Evolutionary conservation across 768 basidiomycete species (phyloP).

Genomic region (Mycena belliarum): DNA sequence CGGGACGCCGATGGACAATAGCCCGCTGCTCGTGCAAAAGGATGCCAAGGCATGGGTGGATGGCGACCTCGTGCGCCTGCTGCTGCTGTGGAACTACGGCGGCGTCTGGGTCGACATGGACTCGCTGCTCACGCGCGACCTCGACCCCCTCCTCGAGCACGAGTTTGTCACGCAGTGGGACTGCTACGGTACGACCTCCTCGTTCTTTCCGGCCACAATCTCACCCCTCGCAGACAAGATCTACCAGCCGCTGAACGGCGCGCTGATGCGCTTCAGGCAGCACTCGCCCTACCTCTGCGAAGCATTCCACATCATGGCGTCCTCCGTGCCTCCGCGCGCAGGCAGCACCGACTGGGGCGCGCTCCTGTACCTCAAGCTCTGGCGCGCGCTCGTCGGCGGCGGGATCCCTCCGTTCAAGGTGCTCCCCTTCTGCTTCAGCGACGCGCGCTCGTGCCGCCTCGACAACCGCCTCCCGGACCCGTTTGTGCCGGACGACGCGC

Average conservation of each 20-base stretch:
- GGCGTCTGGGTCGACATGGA: conserved; percentile 99
- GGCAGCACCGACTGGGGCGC: conserved; percentile 95
- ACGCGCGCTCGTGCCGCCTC: conserved; percentile 86
- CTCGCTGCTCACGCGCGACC: conserved; percentile 83
- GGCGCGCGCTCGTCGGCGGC: conserved; percentile 46
- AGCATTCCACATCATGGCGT: conserved; percentile 88
- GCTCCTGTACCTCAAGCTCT: conserved; percentile 87
- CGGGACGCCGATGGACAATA: conserved; percentile 73
- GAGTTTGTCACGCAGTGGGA: conserved; percentile 99
- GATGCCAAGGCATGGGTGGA: conserved; percentile 93
- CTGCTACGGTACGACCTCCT: conserved; percentile 77
- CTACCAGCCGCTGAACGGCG: conserved; percentile 85
- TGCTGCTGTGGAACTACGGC: conserved; percentile 87
- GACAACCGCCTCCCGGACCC: conserved; percentile 37
- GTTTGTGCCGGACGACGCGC: no score
- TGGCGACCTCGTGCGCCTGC: conserved; percentile 86
- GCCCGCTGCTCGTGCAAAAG: conserved; percentile 52
- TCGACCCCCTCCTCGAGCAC: conserved; percentile 84
- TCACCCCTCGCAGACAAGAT: conserved; percentile 55
- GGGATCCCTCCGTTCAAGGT: conserved; percentile 85
- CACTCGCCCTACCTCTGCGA: conserved; percentile 97
- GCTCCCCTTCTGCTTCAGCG: conserved; percentile 94
- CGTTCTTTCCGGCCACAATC: neutral
- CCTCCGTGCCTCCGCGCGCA: conserved; percentile 67
- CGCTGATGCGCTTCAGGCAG: conserved; percentile 88